phyloP scores from a whole-genome alignment of 1,284 basidiomycete genomes.

The Lentinula novae-zelandiae region DNA sequence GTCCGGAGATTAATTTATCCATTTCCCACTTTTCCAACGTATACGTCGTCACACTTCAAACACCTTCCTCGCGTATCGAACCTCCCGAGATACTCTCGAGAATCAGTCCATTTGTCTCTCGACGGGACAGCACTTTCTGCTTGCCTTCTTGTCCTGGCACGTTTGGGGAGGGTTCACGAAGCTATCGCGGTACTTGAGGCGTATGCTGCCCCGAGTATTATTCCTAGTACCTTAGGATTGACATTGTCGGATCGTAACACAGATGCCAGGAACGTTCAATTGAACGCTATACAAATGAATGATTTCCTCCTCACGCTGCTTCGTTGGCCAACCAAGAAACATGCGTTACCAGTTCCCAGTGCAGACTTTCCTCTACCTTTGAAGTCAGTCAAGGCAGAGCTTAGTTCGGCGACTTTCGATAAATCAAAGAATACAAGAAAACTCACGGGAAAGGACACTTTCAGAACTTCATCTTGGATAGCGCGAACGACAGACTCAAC shows the following conservation, averaged over 20 bases:
- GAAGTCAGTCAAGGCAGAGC: not conserved
- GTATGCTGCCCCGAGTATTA: constrained; percentile 18
- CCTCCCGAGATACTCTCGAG: constrained; percentile 43
- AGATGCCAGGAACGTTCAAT: not conserved
- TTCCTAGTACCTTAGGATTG: not conserved
- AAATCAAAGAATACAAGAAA: not conserved
- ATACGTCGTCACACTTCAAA: not conserved
- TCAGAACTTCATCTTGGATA: constrained; percentile 34
- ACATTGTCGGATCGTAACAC: not conserved
- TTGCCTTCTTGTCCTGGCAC: constrained; percentile 48
- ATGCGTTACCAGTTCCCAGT: not conserved
- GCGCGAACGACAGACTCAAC: constrained; percentile 25
- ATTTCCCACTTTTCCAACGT: not conserved
- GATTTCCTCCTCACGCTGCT: constrained; percentile 4
- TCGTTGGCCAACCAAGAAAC: constrained; percentile 3
- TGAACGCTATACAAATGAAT: constrained; percentile 7
- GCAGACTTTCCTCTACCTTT: not conserved
- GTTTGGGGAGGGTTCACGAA: constrained; percentile 36
- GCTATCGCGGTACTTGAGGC: constrained; percentile 49
- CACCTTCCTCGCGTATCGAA: constrained; percentile 21
- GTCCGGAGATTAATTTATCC: constrained; percentile 1
- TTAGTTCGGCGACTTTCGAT: not conserved
- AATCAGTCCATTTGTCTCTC: constrained; percentile 34
- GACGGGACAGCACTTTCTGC: constrained; percentile 46
- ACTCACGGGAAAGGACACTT: constrained; percentile 24